Conservation (phyloP, 1,139 yeast genomes). For the Candida pseudocylindracea region DNA sequence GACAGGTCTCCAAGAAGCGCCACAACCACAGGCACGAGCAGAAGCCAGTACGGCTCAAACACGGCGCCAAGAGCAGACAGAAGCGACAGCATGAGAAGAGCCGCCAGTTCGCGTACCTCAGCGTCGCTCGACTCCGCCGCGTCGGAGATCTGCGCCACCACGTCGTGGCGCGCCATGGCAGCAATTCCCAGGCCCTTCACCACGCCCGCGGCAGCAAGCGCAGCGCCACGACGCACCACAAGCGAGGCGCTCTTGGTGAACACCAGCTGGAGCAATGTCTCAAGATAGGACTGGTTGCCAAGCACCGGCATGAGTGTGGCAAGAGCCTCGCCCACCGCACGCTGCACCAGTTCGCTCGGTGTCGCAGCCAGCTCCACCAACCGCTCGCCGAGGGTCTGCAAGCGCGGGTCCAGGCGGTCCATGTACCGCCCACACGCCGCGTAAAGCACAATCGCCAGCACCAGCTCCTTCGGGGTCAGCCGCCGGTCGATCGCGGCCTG, state of each 20-base stretch:
- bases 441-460: slow-evolving; percentile 41
- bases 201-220: slow-evolving; percentile 86
- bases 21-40: slow-evolving; percentile 61
- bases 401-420: slow-evolving; percentile 36
- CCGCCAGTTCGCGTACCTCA: slow-evolving; percentile 68
- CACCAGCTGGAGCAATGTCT: slow-evolving; percentile 32
- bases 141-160: slow-evolving; percentile 54
- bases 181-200: slow-evolving; percentile 79
- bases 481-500: slow-evolving; percentile 32
- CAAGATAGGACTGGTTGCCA: slow-evolving; percentile 29
- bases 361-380: slow-evolving; percentile 58
- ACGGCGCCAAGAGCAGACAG: slow-evolving; percentile 52
- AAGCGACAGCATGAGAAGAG: slow-evolving; percentile 67
- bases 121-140: slow-evolving; percentile 78
- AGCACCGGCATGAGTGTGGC: slow-evolving; percentile 58
- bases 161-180: slow-evolving; percentile 51
- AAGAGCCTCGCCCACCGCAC: slow-evolving; percentile 66
- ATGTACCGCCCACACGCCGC: slow-evolving; percentile 80
- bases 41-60: slow-evolving; percentile 90
- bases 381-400: slow-evolving; percentile 42
- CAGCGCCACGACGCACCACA: slow-evolving; percentile 72
- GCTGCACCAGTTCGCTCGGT: slow-evolving; percentile 78
- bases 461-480: slow-evolving; percentile 40
- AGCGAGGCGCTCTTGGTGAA: slow-evolving; percentile 21
- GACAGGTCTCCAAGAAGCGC: slow-evolving; percentile 67